Conservation (phyloP, 306 rosid genomes). For the Heteromeles arbutifolia region DNA sequence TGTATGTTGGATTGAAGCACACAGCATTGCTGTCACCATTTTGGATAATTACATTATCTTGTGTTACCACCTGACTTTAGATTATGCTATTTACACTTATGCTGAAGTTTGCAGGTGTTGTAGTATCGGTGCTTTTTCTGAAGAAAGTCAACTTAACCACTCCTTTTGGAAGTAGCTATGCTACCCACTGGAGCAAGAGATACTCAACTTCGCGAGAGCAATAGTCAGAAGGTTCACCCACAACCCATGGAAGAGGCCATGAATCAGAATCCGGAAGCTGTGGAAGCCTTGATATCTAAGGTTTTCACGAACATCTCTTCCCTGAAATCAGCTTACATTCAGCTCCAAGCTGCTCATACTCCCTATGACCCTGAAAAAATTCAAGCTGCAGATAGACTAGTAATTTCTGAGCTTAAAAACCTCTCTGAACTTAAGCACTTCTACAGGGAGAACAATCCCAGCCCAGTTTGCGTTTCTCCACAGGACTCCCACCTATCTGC, state of each 20-base stretch:
- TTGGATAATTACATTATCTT: neutral
- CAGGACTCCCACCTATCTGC: constrained; percentile 99
- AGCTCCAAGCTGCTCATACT: constrained; percentile 97
- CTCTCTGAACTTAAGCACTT: constrained; percentile 96
- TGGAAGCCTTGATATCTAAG: constrained; percentile 74
- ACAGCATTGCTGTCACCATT: neutral
- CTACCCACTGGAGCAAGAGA: constrained; percentile 90
- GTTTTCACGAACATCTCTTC: constrained; percentile 79
- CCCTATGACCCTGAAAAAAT: constrained; percentile 97
- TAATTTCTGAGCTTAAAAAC: constrained; percentile 82
- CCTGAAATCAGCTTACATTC: constrained; percentile 86
- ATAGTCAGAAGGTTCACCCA: constrained; percentile 93
- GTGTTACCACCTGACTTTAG: constrained; percentile 12
- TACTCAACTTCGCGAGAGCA: constrained; percentile 86
- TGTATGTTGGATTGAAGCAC: neutral
- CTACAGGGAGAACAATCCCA: constrained; percentile 92
- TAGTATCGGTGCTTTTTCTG: constrained; percentile 32
- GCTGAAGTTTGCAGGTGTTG: constrained; percentile 45
- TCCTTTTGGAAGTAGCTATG: constrained; percentile 68
- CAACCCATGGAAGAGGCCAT: constrained; percentile 99
- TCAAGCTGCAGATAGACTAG: constrained; percentile 87
- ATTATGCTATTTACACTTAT: constrained; percentile 26
- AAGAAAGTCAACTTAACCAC: constrained; percentile 38
- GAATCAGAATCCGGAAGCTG: constrained; percentile 92
- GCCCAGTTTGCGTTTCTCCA: constrained; percentile 83